These are phyloP conservation scores for Labyrinthula sp. DNA, from an alignment of 352 stramenopile species.

Conservation along the genomic window DNA sequence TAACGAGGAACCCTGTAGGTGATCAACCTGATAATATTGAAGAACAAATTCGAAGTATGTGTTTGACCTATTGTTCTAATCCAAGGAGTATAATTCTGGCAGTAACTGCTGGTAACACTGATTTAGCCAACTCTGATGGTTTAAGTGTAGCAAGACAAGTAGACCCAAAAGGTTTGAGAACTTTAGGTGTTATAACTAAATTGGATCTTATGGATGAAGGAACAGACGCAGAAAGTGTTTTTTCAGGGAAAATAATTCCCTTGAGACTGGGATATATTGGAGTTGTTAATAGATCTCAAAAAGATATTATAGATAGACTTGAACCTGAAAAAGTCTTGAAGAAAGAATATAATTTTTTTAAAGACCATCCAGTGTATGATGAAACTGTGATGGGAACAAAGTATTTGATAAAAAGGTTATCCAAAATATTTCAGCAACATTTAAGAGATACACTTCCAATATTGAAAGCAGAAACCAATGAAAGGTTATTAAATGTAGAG, in stretches of 20 bases:
- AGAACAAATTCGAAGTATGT: conserved; percentile 97
- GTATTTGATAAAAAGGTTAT: conserved; percentile 84
- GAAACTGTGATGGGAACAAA: conserved; percentile 73
- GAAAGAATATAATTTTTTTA: conserved; percentile 94
- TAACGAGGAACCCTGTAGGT: conserved; percentile 88
- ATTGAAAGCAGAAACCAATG: conserved; percentile 86
- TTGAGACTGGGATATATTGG: conserved; percentile 89
- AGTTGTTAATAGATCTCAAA: conserved; percentile 93
- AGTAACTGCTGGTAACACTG: conserved; percentile 91
- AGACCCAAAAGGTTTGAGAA: conserved; percentile 68
- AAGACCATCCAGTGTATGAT: conserved; percentile 80
- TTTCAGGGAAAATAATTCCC: conserved; percentile 72
- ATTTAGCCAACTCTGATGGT: conserved; percentile 93
- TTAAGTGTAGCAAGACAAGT: conserved; percentile 86
- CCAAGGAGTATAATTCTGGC: conserved; percentile 96
- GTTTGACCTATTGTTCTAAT: conserved; percentile 89
- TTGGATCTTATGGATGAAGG: conserved; percentile 98
- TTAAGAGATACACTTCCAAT: conserved; percentile 93
- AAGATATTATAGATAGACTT: conserved; percentile 85
- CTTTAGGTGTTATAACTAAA: conserved; percentile 97
- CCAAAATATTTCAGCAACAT: conserved; percentile 96
- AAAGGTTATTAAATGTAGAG: conserved; percentile 79
- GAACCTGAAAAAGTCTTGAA: conserved; percentile 70
- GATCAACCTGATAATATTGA: conserved; percentile 98
- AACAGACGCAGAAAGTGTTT: conserved; percentile 64